Base-by-base conservation (phyloP, 805 yeast species). In the Ogataea philodendri region DNA sequence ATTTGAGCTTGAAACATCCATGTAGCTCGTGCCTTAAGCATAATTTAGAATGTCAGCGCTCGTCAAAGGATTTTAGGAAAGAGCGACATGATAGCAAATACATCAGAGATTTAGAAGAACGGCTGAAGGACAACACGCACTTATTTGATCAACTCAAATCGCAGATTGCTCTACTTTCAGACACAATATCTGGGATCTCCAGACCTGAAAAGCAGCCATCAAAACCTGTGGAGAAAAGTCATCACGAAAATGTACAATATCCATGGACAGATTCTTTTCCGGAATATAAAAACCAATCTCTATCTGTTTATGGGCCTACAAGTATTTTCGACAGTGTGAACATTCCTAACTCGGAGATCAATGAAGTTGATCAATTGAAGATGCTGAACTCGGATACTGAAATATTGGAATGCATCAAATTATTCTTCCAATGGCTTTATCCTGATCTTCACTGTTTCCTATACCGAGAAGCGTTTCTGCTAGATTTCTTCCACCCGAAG, bases 381-480 rank as follows among this genome's bases (percentile, higher is more conserved):
- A 40, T 47, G 18, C 46, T 63, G 33, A 69, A 63, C 42, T 61
- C 56, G 32, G 65, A 60, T 41, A 32, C 42, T 3, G 32, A 22
- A 4, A 40, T 52, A 3, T 28, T 49, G 1, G 42, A 42, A 9
- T 44, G 46, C 17, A 42, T 53, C 20, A 48, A 48, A 18, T 19
- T 41, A 51, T 54, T 78, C 52, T 78, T 77, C 53, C 69, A 67
- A n/a, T 77, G 81, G 79, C 71, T 74, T 42, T 78, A 78, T 44
- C 84, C 84, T 3, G 84, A 78, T 42, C 69, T 74, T 44, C 74
- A 75, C 48, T 67, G 74, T 61, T 78, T 76, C 46, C 67, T 78
- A n/a, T 78, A 74, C 49, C 60, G 84, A 40, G 85, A 78, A 45
- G 74, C 80, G 10, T 78, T 78, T 48, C 56, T 78, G 18, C 65